Evolutionary conservation across 176 grass and related monocot genomes (phyloP).

Genomic region (Secale cereale): DNA sequence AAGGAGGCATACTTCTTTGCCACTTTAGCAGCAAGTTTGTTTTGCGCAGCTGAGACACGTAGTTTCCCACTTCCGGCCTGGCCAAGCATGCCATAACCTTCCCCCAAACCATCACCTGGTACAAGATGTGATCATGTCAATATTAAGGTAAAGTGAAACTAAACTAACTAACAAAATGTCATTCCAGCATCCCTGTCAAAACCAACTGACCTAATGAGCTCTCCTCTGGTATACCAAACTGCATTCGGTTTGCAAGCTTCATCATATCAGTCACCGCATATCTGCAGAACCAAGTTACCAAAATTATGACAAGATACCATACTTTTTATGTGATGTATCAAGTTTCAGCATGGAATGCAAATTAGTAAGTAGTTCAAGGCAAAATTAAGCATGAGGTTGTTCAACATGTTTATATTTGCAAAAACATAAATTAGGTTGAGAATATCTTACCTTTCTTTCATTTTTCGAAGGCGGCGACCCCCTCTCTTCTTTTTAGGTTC

Average conservation of each 20-base stretch:
- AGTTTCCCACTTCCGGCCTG: slow-evolving; percentile 88
- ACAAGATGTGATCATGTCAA: slow-evolving; percentile 19
- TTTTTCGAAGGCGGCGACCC: slow-evolving; percentile 66
- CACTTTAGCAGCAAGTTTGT: slow-evolving; percentile 57
- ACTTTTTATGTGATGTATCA: neutral
- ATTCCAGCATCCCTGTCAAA: neutral
- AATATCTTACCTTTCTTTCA: slow-evolving; percentile 77
- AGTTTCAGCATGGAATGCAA: neutral
- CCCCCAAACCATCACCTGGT: slow-evolving; percentile 85
- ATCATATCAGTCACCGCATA: slow-evolving; percentile 86
- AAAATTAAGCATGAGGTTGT: neutral
- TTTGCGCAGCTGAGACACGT: slow-evolving; percentile 69
- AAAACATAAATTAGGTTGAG: neutral
- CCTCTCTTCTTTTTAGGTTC: slow-evolving; percentile 86
- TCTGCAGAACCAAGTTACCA: slow-evolving; percentile 36
- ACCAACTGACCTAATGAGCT: slow-evolving; percentile 75
- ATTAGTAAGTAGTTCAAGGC: neutral
- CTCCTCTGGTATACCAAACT: slow-evolving; percentile 83
- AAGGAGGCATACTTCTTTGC: slow-evolving; percentile 65
- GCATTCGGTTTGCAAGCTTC: slow-evolving; percentile 90
- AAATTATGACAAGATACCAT: neutral
- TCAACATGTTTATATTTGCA: neutral
- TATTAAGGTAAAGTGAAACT: neutral
- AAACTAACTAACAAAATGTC: neutral
- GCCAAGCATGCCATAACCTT: slow-evolving; percentile 93